A percentile compares a stretch with the other conserved stretches of the same genome.
Evolutionary conservation across 306 rosid species (phyloP).

Genomic region (Morella rubra): DNA sequence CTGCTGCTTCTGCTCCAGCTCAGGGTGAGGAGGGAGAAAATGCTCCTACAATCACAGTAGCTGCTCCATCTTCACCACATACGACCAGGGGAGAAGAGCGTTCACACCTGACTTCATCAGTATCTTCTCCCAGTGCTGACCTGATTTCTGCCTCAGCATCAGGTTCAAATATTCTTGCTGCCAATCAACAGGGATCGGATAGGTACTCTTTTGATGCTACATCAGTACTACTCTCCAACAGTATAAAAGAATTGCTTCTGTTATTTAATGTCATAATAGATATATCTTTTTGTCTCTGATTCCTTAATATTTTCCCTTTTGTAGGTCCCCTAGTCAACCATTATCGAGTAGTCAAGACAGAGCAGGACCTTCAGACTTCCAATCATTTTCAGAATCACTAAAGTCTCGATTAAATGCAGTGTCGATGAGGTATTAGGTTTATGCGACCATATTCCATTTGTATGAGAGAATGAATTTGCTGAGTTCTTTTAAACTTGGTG

Average conservation of each 20-base stretch:
- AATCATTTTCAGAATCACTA: constrained; percentile 83
- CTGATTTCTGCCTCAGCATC: constrained; percentile 63
- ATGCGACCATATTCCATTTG: constrained; percentile 5
- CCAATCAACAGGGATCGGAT: constrained; percentile 51
- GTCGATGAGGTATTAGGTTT: constrained; percentile 61
- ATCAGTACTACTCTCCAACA: constrained; percentile 31
- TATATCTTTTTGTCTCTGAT: constrained; percentile 1
- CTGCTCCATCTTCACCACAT: constrained; percentile 45
- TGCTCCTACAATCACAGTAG: constrained; percentile 44
- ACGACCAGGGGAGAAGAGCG: constrained; percentile 55
- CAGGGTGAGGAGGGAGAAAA: constrained; percentile 69
- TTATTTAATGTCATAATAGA: neutral
- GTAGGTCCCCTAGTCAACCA: constrained; percentile 67
- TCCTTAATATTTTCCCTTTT: constrained; percentile 11
- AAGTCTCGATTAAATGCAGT: constrained; percentile 84
- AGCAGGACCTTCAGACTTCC: constrained; percentile 94
- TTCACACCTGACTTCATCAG: constrained; percentile 41
- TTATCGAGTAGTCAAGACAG: constrained; percentile 74
- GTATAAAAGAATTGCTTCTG: constrained; percentile 14
- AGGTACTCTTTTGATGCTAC: constrained; percentile 40
- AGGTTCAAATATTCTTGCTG: constrained; percentile 44
- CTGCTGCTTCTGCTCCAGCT: constrained; percentile 52
- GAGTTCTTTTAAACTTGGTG: constrained; percentile 10
- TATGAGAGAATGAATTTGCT: constrained; percentile 11
- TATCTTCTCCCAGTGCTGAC: constrained; percentile 46